phyloP scores from a whole-genome alignment of 2,329 filamentous ascomycete genomes.

The Periconia sp. region DNA sequence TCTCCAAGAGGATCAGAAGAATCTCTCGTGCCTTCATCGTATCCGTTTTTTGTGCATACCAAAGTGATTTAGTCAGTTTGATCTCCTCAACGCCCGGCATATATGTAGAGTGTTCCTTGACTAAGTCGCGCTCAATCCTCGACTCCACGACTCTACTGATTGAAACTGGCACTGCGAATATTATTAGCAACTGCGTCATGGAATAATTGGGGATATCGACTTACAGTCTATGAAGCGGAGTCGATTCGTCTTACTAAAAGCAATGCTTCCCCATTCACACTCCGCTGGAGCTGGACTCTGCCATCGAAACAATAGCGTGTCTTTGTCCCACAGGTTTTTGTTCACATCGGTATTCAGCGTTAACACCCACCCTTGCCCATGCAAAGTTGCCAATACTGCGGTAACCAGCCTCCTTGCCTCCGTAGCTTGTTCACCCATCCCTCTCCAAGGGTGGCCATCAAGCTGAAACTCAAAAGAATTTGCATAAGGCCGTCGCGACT shows the following conservation, averaged over 20 bases:
- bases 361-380: slow-evolving; percentile 46
- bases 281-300: slow-evolving; percentile 41
- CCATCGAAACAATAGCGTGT: slow-evolving; percentile 47
- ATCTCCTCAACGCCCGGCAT: slow-evolving; percentile 31
- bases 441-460: slow-evolving; percentile 44
- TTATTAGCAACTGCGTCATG: not conserved
- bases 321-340: slow-evolving; percentile 41
- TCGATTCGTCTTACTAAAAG: slow-evolving; percentile 33
- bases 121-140: slow-evolving; percentile 15
- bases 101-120: slow-evolving; percentile 14
- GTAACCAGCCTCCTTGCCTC: slow-evolving; percentile 39
- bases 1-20: slow-evolving; percentile 43
- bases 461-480: slow-evolving; percentile 47
- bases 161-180: slow-evolving; percentile 12
- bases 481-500: slow-evolving; percentile 38
- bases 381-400: slow-evolving; percentile 41
- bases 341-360: slow-evolving; percentile 44
- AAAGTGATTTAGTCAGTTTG: slow-evolving; percentile 45
- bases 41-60: slow-evolving; percentile 36
- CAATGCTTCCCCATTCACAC: slow-evolving; percentile 47
- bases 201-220: not conserved
- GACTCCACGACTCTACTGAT: slow-evolving; percentile 13
- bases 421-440: slow-evolving; percentile 31
- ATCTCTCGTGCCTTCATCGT: slow-evolving; percentile 45
- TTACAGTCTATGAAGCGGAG: slow-evolving; percentile 42